Evolutionary conservation across 2,329 filamentous ascomycete genomes (phyloP).

Genomic region (Alternaria sp.): DNA sequence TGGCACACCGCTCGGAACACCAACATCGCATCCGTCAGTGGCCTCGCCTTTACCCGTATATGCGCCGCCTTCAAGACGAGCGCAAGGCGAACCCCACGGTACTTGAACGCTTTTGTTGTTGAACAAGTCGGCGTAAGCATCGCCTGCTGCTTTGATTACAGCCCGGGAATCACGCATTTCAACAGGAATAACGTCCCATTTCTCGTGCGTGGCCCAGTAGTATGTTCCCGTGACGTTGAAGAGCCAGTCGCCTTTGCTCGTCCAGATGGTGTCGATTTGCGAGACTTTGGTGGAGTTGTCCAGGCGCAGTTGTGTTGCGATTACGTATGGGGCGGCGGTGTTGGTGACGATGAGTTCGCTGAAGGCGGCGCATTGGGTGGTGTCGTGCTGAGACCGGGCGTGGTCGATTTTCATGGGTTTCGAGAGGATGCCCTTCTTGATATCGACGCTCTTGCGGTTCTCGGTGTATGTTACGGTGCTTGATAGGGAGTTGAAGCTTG

Average conservation of each 20-base stretch:
- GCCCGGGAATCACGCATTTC: constrained; percentile 31
- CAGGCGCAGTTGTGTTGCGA: constrained; percentile 38
- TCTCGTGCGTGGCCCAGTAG: constrained; percentile 39
- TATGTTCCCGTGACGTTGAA: constrained; percentile 44
- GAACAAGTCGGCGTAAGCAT: constrained; percentile 44
- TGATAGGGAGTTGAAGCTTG: constrained; percentile 29
- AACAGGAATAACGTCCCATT: constrained; percentile 34
- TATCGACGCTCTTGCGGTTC: constrained; percentile 36
- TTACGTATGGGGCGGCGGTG: constrained; percentile 38
- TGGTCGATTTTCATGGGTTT: constrained; percentile 37
- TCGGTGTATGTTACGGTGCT: constrained; percentile 34
- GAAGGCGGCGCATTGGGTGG: constrained; percentile 40
- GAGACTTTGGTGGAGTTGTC: constrained; percentile 35
- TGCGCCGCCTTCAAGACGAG: constrained; percentile 38
- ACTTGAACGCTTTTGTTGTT: constrained; percentile 38
- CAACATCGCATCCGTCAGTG: constrained; percentile 39
- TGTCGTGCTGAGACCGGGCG: constrained; percentile 39
- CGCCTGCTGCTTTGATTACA: constrained; percentile 39
- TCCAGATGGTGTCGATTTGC: constrained; percentile 39
- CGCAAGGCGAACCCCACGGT: constrained; percentile 42
- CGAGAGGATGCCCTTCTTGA: constrained; percentile 34
- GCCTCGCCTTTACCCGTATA: constrained; percentile 41
- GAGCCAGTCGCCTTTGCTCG: constrained; percentile 43
- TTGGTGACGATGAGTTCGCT: constrained; percentile 42
- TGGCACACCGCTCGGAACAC: constrained; percentile 40